Conservation (phyloP, 1,284 basidiomycete species). For the Hemileia vastatrix region DNA sequence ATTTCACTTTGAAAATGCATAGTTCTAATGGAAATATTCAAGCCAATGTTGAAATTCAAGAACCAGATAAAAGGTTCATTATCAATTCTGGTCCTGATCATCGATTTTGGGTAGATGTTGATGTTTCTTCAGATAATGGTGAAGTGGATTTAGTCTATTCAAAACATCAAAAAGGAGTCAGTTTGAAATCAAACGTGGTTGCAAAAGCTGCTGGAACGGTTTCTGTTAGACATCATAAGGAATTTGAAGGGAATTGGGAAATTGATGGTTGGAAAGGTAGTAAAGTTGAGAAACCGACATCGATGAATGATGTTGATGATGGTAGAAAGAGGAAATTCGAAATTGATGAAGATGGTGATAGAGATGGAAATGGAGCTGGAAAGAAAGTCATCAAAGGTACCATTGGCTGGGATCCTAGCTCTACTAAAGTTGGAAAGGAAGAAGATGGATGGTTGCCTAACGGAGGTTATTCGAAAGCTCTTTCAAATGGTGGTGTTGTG, state of each 20-base stretch:
- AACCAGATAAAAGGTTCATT: too few species aligned
- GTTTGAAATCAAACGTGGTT: too few species aligned
- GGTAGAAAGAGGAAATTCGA: neutral
- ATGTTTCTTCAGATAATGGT: too few species aligned
- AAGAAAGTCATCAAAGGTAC: neutral
- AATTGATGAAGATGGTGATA: neutral
- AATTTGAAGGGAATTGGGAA: conserved; percentile 30
- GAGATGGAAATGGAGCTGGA: neutral
- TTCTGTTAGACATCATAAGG: conserved; percentile 24
- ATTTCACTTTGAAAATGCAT: too few species aligned
- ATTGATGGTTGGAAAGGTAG: conserved; percentile 21
- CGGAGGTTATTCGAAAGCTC: neutral
- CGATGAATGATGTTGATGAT: neutral
- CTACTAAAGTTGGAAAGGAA: neutral
- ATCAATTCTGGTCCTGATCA: too few species aligned
- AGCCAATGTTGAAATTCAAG: too few species aligned
- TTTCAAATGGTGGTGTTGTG: neutral
- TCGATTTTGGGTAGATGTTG: too few species aligned
- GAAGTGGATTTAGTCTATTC: too few species aligned
- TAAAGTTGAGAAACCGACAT: neutral
- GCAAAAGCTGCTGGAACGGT: conserved; percentile 25
- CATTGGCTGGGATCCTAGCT: neutral
- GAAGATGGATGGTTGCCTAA: neutral
- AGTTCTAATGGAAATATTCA: too few species aligned
- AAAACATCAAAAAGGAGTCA: too few species aligned